Conservation (phyloP, 2,329 filamentous ascomycete species). For the Diplodia scrobiculata region DNA sequence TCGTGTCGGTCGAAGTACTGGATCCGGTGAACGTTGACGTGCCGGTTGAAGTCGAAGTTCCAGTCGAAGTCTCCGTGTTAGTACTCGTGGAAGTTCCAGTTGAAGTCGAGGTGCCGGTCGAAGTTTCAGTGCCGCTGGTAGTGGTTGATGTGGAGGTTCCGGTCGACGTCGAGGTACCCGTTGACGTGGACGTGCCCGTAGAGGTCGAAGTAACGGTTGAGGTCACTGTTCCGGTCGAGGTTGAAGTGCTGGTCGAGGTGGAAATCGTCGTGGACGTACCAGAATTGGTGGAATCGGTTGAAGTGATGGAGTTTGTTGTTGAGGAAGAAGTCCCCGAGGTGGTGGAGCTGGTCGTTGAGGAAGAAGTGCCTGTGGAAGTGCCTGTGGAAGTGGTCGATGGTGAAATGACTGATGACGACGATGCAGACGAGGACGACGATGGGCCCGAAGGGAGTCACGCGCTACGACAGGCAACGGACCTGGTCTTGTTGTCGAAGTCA, state of each 20-base stretch:
- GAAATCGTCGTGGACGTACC: background rate
- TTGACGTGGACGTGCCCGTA: background rate
- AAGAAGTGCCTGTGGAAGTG: background rate
- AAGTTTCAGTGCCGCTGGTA: background rate
- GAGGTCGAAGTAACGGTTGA: background rate
- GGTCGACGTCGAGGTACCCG: background rate
- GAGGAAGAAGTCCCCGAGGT: background rate
- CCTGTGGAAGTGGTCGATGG: background rate
- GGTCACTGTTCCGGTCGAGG: background rate
- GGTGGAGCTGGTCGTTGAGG: background rate
- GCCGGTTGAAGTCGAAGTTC: background rate
- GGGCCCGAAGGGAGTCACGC: background rate
- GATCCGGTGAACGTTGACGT: background rate
- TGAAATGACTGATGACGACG: background rate
- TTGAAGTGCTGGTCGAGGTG: background rate
- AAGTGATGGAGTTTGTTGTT: background rate
- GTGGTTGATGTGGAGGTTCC: background rate
- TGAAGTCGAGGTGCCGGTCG: background rate
- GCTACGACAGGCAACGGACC: background rate
- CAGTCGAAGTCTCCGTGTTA: background rate
- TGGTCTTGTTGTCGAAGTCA: background rate
- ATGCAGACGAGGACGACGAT: background rate
- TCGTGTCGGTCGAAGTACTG: background rate
- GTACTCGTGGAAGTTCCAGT: background rate
- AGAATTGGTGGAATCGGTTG: background rate